phyloP scores from a whole-genome alignment of 2,329 filamentous ascomycete species.

The Chlorencoelia australis region DNA sequence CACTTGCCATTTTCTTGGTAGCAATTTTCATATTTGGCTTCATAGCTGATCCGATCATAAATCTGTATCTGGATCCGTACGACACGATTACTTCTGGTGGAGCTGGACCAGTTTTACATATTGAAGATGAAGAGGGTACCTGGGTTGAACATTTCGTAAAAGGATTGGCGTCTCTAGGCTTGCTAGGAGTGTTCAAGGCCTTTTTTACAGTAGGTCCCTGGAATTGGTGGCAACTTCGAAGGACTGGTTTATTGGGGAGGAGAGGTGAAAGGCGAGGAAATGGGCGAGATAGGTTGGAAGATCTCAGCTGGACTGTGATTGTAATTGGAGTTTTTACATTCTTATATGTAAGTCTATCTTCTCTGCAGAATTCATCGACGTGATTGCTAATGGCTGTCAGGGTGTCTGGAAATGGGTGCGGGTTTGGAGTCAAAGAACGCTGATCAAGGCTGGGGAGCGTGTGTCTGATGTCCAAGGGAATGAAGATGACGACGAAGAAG shows the following conservation, averaged over 20 bases:
- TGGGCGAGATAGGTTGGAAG: slow-evolving; percentile 67
- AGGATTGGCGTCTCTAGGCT: slow-evolving; percentile 78
- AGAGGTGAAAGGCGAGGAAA: slow-evolving; percentile 43
- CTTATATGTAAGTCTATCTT: slow-evolving; percentile 50
- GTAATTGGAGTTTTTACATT: slow-evolving; percentile 73
- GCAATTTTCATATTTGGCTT: slow-evolving; percentile 81
- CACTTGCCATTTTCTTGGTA: slow-evolving; percentile 57
- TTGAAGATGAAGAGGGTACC: slow-evolving; percentile 41
- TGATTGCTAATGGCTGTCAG: slow-evolving; percentile 30
- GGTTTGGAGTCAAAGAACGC: slow-evolving; percentile 58
- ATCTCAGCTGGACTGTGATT: slow-evolving; percentile 71
- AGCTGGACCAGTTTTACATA: slow-evolving; percentile 28
- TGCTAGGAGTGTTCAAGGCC: slow-evolving; percentile 77
- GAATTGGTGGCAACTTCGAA: slow-evolving; percentile 66
- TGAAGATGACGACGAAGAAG: slow-evolving; percentile 41
- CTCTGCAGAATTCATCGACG: neutral
- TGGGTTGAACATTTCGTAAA: slow-evolving; percentile 85
- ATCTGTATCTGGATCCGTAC: slow-evolving; percentile 73
- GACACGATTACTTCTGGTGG: slow-evolving; percentile 44
- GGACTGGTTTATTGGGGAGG: slow-evolving; percentile 44
- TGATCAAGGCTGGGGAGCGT: slow-evolving; percentile 67
- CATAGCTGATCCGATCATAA: slow-evolving; percentile 84
- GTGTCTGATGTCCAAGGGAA: slow-evolving; percentile 71
- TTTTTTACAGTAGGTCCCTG: slow-evolving; percentile 65
- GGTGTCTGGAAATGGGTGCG: slow-evolving; percentile 75